A percentile compares a stretch with the other conserved stretches of the same genome.
These are phyloP conservation scores for Parietichytrium sp. DNA, from an alignment of 108 stramenopile genomes.

Conservation along the genomic window DNA sequence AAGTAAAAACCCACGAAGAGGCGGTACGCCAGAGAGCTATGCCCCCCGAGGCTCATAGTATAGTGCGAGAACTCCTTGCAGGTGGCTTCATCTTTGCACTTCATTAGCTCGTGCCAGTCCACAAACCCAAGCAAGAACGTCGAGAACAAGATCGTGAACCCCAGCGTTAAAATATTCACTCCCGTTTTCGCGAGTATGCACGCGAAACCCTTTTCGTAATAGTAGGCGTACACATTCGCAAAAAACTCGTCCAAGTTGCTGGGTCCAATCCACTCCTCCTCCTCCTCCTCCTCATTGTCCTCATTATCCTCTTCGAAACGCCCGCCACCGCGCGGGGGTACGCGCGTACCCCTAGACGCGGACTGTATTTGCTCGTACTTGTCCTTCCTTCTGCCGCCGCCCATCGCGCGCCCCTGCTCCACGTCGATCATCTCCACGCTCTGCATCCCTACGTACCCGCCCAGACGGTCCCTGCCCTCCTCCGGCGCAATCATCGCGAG, in stretches of 20 bases:
- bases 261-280: not conserved
- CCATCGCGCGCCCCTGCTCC: not conserved
- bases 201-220: slow-evolving; percentile 79
- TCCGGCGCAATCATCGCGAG: too few relatives aligned
- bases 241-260: slow-evolving; percentile 43
- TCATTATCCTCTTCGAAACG: not conserved
- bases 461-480: too few relatives aligned
- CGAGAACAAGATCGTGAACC: slow-evolving; percentile 81
- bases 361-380: not conserved
- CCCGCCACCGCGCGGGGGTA: not conserved
- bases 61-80: slow-evolving; percentile 65
- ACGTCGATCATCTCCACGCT: not conserved
- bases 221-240: slow-evolving; percentile 76
- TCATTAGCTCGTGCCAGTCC: slow-evolving; percentile 74
- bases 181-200: slow-evolving; percentile 77
- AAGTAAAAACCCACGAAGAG: slow-evolving; percentile 44
- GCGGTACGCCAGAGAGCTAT: slow-evolving; percentile 39
- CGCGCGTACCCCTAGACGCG: not conserved
- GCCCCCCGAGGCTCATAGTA: slow-evolving; percentile 50
- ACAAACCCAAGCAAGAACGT: slow-evolving; percentile 78
- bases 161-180: slow-evolving; percentile 75
- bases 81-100: slow-evolving; percentile 76
- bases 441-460: slow-evolving; percentile 9
- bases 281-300: not conserved
- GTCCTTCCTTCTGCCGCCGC: not conserved